Evolutionary conservation across 345 rosid genomes (phyloP).

Genomic region (Nasturtium officinale): DNA sequence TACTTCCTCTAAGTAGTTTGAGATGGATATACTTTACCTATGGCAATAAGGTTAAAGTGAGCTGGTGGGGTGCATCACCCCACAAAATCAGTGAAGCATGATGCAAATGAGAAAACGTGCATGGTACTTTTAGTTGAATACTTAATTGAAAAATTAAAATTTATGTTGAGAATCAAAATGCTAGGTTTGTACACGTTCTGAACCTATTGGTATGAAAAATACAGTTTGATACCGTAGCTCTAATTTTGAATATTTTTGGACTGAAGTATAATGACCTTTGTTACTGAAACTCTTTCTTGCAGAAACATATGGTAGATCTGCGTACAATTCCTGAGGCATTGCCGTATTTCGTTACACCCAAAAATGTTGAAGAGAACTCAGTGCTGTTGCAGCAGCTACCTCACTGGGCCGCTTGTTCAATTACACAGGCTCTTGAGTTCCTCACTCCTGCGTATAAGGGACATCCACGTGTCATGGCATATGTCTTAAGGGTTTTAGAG

Average conservation of each 20-base stretch:
- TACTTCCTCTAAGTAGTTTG: conserved; percentile 7
- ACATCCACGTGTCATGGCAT: conserved; percentile 99
- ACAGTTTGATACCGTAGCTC: conserved; percentile 12
- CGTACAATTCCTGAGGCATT: conserved; percentile 93
- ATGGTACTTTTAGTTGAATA: conserved; percentile 15
- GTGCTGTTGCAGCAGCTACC: conserved; percentile 95
- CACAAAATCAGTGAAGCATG: conserved; percentile 22
- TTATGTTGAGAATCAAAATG: conserved; percentile 16
- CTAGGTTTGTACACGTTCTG: conserved; percentile 29
- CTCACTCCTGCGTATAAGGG: conserved; percentile 94
- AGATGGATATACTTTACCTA: background rate
- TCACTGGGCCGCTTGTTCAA: conserved; percentile 99
- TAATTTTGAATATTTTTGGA: conserved; percentile 13
- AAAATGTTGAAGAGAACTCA: conserved; percentile 93
- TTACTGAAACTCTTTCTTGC: conserved; percentile 44
- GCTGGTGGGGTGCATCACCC: conserved; percentile 8
- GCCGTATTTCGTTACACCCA: conserved; percentile 94
- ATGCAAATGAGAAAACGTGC: background rate
- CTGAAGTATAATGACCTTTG: conserved; percentile 31
- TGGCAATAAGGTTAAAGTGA: background rate
- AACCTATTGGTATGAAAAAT: conserved; percentile 19
- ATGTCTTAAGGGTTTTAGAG: conserved; percentile 94
- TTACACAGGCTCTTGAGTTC: conserved; percentile 95
- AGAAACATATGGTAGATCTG: conserved; percentile 76
- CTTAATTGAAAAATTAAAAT: background rate